Base-by-base conservation (phyloP, 805 yeast genomes). In the Metschnikowia continentalis region DNA sequence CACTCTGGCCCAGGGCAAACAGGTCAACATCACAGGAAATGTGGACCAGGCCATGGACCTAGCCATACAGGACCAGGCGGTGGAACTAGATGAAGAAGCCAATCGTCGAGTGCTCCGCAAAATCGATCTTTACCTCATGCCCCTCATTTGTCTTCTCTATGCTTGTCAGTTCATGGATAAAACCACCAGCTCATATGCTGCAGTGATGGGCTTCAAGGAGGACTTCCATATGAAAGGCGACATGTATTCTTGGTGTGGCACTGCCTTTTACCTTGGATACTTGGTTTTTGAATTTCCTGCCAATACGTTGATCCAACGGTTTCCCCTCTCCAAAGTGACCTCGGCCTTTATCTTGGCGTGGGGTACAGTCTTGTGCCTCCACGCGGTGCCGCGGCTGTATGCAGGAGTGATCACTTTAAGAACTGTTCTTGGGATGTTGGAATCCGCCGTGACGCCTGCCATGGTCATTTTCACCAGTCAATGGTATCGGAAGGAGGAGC, bases 241-340 rank as follows among this genome's bases (percentile, higher is more conserved):
- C 54, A 62, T 43, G 54, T 68, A 68, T 56, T 50, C 64, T 11
- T 76, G 80, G 79, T 67, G 70, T 54, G 70, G 77, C n/a, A 74
- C 84, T 1, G 75, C 81, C 7, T 83, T 83, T 56, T 83, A 82
- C 59, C 39, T 86, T 37, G 91, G 90, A 2, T 86, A 84, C 61
- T 63, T 86, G 45, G 70, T 69, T 7, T 83, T 81, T 59, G 84
- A 81, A 56, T 66, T 78, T 49, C 80, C 83, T 4, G 74, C 78
- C 2, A 63, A 72, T 8, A 60, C 68, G 44, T 46, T 75, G 1
- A 60, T 83, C 23, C 90, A 86, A 63, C 72, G 70, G 48, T 76
- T 81, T 47, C 86, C 84, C 2, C 72, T 85, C 54, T 75, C 82
- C 5, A 81, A 79, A 55, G 66, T 81, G 3, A 70, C 78, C 3